Percentiles rank a stretch among this genome's conserved stretches.
These are phyloP conservation scores for Trapa bicornis DNA, from an alignment of 345 rosid species.

Conservation along the genomic window DNA sequence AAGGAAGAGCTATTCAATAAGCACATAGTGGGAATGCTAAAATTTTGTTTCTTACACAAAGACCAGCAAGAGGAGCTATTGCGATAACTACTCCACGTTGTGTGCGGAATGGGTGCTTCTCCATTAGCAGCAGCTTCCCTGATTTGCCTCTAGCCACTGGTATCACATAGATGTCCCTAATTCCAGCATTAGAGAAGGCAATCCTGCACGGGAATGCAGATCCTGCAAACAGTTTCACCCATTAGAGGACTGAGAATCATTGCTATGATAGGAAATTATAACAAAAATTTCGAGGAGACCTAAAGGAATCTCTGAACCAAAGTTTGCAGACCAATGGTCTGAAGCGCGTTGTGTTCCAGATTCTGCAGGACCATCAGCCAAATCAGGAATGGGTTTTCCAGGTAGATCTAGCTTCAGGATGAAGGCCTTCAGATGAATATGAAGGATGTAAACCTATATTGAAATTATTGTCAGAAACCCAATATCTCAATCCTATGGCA, in stretches of 20 bases:
- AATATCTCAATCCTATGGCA: background rate
- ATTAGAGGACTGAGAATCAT: conserved; percentile 3
- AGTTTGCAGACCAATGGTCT: conserved; percentile 40
- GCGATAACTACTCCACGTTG: conserved; percentile 47
- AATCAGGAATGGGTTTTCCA: conserved; percentile 22
- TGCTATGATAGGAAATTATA: background rate
- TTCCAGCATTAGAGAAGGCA: conserved; percentile 45
- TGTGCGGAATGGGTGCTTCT: conserved; percentile 59
- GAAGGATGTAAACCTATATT: conserved; percentile 36
- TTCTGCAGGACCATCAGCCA: conserved; percentile 15
- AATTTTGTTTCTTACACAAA: conserved; percentile 25
- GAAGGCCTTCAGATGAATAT: conserved; percentile 46
- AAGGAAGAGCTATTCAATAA: background rate
- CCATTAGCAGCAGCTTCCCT: conserved; percentile 52
- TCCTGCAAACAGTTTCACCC: conserved; percentile 22
- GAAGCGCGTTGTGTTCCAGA: conserved; percentile 24
- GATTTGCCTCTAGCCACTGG: conserved; percentile 28
- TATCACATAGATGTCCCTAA: conserved; percentile 37
- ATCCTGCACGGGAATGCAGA: conserved; percentile 46
- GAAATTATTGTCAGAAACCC: background rate
- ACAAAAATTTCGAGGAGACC: conserved; percentile 16
- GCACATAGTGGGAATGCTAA: background rate
- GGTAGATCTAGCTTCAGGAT: conserved; percentile 26
- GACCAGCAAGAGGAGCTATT: conserved; percentile 49
- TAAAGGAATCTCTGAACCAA: conserved; percentile 52